Evolutionary conservation across 257 asterid species (phyloP).

Genomic region (Nicotiana paniculata): DNA sequence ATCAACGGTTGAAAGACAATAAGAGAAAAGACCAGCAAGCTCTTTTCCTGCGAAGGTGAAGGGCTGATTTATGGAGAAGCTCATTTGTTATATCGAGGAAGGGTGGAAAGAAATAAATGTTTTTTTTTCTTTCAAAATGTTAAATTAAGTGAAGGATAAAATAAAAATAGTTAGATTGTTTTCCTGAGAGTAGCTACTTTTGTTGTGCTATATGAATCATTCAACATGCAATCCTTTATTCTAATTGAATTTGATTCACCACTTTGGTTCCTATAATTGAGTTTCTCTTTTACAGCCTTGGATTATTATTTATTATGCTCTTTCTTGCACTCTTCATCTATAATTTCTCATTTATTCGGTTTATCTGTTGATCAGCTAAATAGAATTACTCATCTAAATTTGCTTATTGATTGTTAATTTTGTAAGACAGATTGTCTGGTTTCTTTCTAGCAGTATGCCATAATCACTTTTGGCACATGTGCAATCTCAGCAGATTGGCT

Average conservation of each 20-base stretch:
- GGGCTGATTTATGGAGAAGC: neutral
- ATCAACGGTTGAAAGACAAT: neutral
- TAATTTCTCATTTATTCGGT: neutral
- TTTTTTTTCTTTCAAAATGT: neutral
- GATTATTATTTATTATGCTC: neutral
- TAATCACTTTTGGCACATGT: neutral
- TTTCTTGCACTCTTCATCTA: neutral
- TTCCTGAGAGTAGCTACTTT: neutral
- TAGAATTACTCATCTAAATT: neutral
- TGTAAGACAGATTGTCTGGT: neutral
- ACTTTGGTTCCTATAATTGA: neutral
- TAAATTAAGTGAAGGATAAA: neutral
- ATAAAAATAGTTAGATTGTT: neutral
- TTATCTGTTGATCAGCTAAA: neutral
- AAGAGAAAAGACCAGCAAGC: neutral
- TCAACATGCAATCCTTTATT: neutral
- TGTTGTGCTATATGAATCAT: neutral
- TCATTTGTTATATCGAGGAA: neutral
- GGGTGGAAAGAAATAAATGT: neutral
- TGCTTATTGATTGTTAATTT: neutral
- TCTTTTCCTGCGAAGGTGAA: neutral
- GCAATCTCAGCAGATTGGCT: neutral
- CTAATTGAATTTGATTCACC: neutral
- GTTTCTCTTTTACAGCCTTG: neutral
- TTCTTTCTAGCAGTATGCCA: neutral